Evolutionary conservation across 257 asterid genomes (phyloP), one percentile per base, ranked within the genome.

Genomic region (Misopates orontium): DNA sequence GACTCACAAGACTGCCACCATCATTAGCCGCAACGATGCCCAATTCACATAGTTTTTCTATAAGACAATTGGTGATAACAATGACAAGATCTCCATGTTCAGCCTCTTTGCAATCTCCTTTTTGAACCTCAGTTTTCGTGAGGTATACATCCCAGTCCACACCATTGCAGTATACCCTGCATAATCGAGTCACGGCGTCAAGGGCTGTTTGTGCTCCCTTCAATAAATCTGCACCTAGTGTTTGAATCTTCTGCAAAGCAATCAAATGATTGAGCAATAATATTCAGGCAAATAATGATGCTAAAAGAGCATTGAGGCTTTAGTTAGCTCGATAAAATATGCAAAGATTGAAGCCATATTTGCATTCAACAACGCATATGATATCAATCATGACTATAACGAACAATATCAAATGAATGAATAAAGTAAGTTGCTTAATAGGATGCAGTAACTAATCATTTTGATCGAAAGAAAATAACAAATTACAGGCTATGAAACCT

Each of bases 11-110:
- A 74, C 75, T 82, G 70, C 99, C 99, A 36, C 99, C 99, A 72
- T 83, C 90, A 77, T 83, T 88, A 71, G 97, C 99, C 67, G 96
- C 99, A 73, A 80, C 79, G 56, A 83, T 78, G 42, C 99, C 99
- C 80, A 94, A 73, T 72, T 88, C 96, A 71, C 99, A 82, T 25
- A 94, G 76, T 71, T 78, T 88, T 71, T 83, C 87, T 20, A 90
- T 56, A 10, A 88, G 66, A 75, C 82, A 79, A 57, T 77, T 86
- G 53, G 80, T 81, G 72, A 94, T 71, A 66, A 71, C 79, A 66
- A 82, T 77, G 60, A 83, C 89, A 67, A 74, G 77, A 65, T 84
- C 85, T 23, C 77, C 79, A 57, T 75, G 72, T 68, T 73, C 83
- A 68, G 73, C 76, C 82, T 66, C 83, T 48, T 76, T 77, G 77